These are phyloP conservation scores for Zoysia japonica DNA, from an alignment of 176 grass and related monocot genomes.

Conservation along the genomic window DNA sequence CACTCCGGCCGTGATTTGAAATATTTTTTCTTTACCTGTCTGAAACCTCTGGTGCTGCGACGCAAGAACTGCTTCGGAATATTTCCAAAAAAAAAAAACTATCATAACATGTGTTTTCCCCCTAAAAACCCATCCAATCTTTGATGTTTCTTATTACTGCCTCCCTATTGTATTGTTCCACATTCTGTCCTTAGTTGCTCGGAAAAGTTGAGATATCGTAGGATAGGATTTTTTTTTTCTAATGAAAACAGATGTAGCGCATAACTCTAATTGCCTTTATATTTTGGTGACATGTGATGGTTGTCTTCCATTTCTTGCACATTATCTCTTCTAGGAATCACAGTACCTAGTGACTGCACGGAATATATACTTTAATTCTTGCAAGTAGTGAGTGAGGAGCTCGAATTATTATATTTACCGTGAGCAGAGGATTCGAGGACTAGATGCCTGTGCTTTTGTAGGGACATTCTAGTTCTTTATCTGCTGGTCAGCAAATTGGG, in stretches of 20 bases:
- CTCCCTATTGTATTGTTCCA: not conserved
- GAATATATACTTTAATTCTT: constrained; percentile 39
- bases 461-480: constrained; percentile 45
- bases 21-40: not conserved
- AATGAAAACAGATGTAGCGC: not conserved
- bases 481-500: constrained; percentile 31
- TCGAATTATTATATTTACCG: constrained; percentile 30
- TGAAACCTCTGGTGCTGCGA: not conserved
- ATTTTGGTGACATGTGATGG: constrained; percentile 18
- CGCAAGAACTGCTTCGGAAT: not conserved
- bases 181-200: constrained; percentile 29
- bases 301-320: not conserved
- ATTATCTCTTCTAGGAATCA: constrained; percentile 30
- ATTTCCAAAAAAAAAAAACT: constrained; percentile 8
- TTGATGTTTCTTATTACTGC: constrained; percentile 16
- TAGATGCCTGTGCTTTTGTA: constrained; percentile 34
- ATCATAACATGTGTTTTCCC: not conserved
- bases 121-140: constrained; percentile 20
- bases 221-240: not conserved
- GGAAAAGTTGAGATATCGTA: constrained; percentile 17
- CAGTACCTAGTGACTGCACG: constrained; percentile 25
- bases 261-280: constrained; percentile 13
- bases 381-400: not conserved
- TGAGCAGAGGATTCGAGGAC: constrained; percentile 34
- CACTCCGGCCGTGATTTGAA: too few relatives aligned